Base-by-base conservation (phyloP, 2,329 filamentous ascomycete genomes). In the Scytalidium sp. region DNA sequence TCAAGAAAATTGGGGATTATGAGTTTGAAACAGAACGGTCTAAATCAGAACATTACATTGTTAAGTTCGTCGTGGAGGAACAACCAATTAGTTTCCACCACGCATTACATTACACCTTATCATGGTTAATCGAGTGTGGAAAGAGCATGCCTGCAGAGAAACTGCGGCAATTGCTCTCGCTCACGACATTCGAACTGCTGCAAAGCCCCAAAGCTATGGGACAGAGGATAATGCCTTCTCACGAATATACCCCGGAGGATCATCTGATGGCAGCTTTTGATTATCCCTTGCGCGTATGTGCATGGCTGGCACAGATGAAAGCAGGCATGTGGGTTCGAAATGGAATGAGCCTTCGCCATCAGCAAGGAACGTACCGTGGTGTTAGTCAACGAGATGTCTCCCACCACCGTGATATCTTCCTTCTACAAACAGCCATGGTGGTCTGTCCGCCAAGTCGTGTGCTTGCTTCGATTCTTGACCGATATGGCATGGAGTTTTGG, bases 241-340 rank as follows among this genome's bases (percentile, higher is more conserved):
- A 78, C 19, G 76, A 82, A 15, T 79, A 81, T 55, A 74, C 73
- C 0, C 72, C 86, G 0, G 88, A 96, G 60, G 90, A 96, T 64
- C 85, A 92, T 61, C 75, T 96, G 19, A 84, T 96, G 66, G 86
- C 88, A 2, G 83, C 91, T 46, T 96, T 99, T 62, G 94, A 99
- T 67, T 96, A 90, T 61, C 93, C 95, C 1, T 75, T 99, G 3
- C 82, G 95, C 46, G 92, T 97, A 1, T 97, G 91, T 65, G 91
- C 90, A 19, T 99, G 94, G 94, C 76, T 99, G 25, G 89, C 94
- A 5, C 95, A 99, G 72, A 97, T 99, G 84, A 96, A 96, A 67
- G 91, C 93, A 17, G 90, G 91, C 46, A 96, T 97, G 85, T 99
- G 95, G 94, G 93, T 99, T 55, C 85, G 94, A 49, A 99, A 99